A percentile compares a stretch with the other conserved stretches of the same genome.
Evolutionary conservation across 371 early-diverging fungal species (phyloP).

Genomic region (Fennellomyces sp.): DNA sequence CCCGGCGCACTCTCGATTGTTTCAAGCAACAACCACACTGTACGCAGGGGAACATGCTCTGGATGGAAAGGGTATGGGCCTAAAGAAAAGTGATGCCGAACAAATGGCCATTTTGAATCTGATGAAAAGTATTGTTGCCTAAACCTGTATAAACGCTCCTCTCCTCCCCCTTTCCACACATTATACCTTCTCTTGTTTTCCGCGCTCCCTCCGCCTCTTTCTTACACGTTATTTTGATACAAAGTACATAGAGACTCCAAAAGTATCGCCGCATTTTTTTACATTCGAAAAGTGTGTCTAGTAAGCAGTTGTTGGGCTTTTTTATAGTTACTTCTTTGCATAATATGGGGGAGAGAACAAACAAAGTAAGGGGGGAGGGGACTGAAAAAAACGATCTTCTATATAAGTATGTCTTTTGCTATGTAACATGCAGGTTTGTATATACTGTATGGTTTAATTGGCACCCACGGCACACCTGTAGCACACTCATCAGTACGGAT

Average conservation of each 20-base stretch:
- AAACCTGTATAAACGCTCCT: too few species aligned
- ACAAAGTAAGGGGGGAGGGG: too few species aligned
- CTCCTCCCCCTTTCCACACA: background rate
- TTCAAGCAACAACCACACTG: background rate
- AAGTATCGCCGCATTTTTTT: too few species aligned
- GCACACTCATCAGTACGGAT: background rate
- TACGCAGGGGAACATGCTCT: background rate
- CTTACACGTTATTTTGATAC: background rate
- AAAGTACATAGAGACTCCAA: background rate
- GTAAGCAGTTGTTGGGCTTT: too few species aligned
- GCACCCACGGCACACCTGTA: constrained; percentile 11
- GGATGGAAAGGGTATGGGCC: background rate
- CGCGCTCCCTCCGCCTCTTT: background rate
- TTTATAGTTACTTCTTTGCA: too few species aligned
- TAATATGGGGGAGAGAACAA: too few species aligned
- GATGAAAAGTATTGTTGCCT: background rate
- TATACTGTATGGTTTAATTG: background rate
- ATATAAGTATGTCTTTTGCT: background rate
- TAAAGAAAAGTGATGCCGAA: constrained; percentile 1
- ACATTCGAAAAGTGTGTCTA: too few species aligned
- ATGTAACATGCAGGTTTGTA: background rate
- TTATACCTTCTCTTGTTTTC: background rate
- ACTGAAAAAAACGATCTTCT: background rate
- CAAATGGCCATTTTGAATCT: constrained; percentile 1
- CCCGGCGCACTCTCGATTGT: background rate